Evolutionary conservation across 2,329 filamentous ascomycete species (phyloP).

Genomic region (Zopfia rhizophila): DNA sequence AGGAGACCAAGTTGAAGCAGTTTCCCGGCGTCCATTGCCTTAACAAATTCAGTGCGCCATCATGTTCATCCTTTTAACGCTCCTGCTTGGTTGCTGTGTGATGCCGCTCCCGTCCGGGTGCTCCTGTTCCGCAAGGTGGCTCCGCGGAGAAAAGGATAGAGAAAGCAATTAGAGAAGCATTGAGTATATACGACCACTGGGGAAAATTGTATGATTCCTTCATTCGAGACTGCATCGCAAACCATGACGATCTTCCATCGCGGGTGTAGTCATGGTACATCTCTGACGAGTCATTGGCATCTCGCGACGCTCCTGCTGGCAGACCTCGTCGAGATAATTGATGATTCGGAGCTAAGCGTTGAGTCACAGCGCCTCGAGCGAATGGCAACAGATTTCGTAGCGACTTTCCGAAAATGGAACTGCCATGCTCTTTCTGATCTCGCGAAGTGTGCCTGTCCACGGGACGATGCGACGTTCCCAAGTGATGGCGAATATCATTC

Average conservation of each 20-base stretch:
- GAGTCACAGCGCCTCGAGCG: slow-evolving; percentile 38
- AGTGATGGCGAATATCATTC: slow-evolving; percentile 61
- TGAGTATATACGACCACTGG: slow-evolving; percentile 67
- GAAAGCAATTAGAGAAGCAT: slow-evolving; percentile 58
- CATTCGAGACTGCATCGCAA: slow-evolving; percentile 62
- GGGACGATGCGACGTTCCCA: slow-evolving; percentile 36
- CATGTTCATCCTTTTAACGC: too few species aligned
- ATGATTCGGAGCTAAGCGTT: slow-evolving; percentile 48
- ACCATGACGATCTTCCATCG: slow-evolving; percentile 62
- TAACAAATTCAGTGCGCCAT: too few species aligned
- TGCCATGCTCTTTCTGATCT: slow-evolving; percentile 61
- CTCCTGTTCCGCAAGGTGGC: slow-evolving; percentile 67
- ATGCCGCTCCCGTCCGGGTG: slow-evolving; percentile 68
- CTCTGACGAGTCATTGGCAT: slow-evolving; percentile 68
- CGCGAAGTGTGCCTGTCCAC: slow-evolving; percentile 57
- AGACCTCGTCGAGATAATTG: slow-evolving; percentile 64
- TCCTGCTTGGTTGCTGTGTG: slow-evolving; percentile 60
- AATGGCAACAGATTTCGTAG: slow-evolving; percentile 46
- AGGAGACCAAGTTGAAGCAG: too few species aligned
- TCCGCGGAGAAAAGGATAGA: slow-evolving; percentile 56
- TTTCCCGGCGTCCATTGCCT: too few species aligned
- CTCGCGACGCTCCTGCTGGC: slow-evolving; percentile 66
- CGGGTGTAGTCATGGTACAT: slow-evolving; percentile 70
- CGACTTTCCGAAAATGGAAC: slow-evolving; percentile 56
- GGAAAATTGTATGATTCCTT: slow-evolving; percentile 63